phyloP scores from a whole-genome alignment of 495 filamentous ascomycete genomes.

The Hyaloscypha variabilis region DNA sequence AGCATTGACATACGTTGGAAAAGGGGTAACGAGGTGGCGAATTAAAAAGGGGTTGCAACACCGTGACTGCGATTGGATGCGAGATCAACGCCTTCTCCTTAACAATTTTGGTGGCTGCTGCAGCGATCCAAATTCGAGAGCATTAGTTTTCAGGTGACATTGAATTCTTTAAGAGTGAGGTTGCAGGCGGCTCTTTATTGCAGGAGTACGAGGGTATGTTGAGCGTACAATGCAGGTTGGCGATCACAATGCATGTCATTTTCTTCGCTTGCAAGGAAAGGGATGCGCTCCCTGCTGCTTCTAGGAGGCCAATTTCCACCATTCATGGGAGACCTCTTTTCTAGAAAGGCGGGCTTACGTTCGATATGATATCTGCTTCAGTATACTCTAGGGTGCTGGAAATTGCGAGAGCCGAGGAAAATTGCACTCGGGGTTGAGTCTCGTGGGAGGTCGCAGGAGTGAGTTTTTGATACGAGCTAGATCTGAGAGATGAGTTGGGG shows the following conservation, averaged over 20 bases:
- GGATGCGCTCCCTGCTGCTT: background rate
- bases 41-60: background rate
- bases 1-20: background rate
- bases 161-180: background rate
- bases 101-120: background rate
- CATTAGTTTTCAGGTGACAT: background rate
- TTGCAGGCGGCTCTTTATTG: background rate
- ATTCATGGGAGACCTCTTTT: background rate
- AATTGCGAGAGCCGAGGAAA: background rate
- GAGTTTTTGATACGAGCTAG: background rate
- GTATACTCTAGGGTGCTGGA: background rate
- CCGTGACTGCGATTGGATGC: background rate
- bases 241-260: conserved; percentile 25
- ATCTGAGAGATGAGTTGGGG: background rate
- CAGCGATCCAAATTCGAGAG: background rate
- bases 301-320: conserved; percentile 3
- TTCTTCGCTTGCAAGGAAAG: background rate
- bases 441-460: background rate
- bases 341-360: background rate
- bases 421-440: background rate
- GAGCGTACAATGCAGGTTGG: conserved; percentile 10
- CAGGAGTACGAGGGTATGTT: background rate
- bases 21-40: background rate
- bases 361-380: background rate
- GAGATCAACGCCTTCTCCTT: background rate